Evolutionary conservation across 768 basidiomycete species (phyloP).

Genomic region (Mycena pura): DNA sequence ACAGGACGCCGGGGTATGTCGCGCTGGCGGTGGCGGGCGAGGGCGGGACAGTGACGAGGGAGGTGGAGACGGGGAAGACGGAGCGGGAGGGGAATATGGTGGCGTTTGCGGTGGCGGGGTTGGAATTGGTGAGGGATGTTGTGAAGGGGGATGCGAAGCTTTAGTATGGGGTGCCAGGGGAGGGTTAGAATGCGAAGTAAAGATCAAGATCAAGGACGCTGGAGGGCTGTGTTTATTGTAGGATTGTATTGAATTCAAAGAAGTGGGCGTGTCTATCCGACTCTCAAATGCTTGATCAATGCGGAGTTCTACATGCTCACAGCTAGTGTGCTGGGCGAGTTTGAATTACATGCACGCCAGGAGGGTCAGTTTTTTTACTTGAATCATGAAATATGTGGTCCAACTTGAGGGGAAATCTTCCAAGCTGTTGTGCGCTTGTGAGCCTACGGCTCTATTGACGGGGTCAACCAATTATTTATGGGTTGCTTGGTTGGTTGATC

Average conservation of each 20-base stretch:
- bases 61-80: constrained; percentile 8
- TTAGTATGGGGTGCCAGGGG: neutral
- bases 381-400: neutral
- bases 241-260: constrained; percentile 10
- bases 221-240: constrained; percentile 11
- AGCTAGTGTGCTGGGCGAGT: neutral
- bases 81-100: constrained; percentile 11
- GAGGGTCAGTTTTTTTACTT: neutral
- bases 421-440: neutral
- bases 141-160: constrained; percentile 6
- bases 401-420: neutral
- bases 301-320: neutral
- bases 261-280: constrained; percentile 9
- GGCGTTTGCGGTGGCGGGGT: constrained; percentile 3
- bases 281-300: constrained; percentile 4
- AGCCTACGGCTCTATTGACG: neutral
- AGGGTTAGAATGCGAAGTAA: neutral
- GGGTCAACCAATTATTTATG: neutral
- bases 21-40: constrained; percentile 11
- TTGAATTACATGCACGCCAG: neutral
- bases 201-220: neutral
- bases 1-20: constrained; percentile 11
- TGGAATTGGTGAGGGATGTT: constrained; percentile 7
- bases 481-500: neutral
- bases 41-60: constrained; percentile 6